Evolutionary conservation across 495 filamentous ascomycete genomes (phyloP).

Genomic region (Aspergillus heteromorphus): DNA sequence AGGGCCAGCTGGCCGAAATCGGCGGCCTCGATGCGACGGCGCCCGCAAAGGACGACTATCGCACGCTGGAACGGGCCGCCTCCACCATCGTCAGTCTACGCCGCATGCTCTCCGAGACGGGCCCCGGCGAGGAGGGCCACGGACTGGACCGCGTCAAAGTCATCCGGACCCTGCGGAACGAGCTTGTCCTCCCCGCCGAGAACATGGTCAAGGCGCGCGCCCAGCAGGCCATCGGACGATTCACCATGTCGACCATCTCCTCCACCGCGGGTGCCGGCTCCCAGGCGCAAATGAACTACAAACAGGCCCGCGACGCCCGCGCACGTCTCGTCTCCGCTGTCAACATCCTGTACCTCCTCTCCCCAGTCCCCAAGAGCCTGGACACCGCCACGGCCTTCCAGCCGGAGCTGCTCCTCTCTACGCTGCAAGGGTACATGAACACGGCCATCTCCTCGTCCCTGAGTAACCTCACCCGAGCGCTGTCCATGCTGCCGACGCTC

Average conservation of each 20-base stretch:
- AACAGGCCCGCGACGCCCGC: conserved; percentile 74
- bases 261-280: conserved; percentile 22
- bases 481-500: conserved; percentile 75
- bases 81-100: conserved; percentile 69
- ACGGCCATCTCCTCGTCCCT: conserved; percentile 69
- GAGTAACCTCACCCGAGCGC: conserved; percentile 60
- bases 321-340: conserved; percentile 68
- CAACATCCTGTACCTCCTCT: conserved; percentile 76
- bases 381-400: conserved; percentile 31
- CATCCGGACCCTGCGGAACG: conserved; percentile 59
- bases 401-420: conserved; percentile 66
- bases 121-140: conserved; percentile 66
- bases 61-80: conserved; percentile 71
- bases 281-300: conserved; percentile 54
- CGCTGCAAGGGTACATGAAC: conserved; percentile 76
- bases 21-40: conserved; percentile 30
- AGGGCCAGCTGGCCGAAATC: conserved; percentile 67
- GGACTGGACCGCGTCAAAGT: conserved; percentile 67
- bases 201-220: conserved; percentile 59
- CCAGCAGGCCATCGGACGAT: conserved; percentile 77
- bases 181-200: conserved; percentile 66
- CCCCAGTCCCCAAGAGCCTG: conserved; percentile 44
- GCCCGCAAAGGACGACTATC: conserved; percentile 60
- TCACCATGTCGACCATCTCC: conserved; percentile 67
- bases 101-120: conserved; percentile 60